Conservation (phyloP, 306 rosid genomes). For the Quercus aquifolioides region DNA sequence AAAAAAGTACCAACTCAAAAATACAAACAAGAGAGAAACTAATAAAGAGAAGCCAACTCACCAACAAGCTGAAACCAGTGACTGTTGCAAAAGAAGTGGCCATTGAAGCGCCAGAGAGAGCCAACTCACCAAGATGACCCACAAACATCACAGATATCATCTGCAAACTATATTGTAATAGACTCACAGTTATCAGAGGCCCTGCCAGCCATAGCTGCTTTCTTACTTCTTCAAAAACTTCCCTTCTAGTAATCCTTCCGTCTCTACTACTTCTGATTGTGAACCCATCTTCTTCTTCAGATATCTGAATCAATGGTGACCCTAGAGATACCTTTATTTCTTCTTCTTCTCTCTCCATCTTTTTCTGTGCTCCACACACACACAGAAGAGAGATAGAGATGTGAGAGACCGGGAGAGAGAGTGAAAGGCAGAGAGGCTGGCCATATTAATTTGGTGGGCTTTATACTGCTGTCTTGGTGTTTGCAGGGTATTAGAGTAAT, state of each 20-base stretch:
- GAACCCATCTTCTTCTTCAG: slow-evolving; percentile 25
- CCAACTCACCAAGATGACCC: slow-evolving; percentile 61
- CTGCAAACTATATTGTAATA: slow-evolving; percentile 49
- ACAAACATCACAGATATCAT: slow-evolving; percentile 74
- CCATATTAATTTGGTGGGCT: too few species aligned
- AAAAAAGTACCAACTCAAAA: neutral
- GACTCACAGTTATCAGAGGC: slow-evolving; percentile 46
- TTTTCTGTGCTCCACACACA: neutral
- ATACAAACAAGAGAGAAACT: neutral
- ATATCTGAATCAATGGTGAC: slow-evolving; percentile 39
- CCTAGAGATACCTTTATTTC: slow-evolving; percentile 14
- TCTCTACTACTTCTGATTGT: neutral
- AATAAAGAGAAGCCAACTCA: slow-evolving; percentile 22
- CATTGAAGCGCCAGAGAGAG: slow-evolving; percentile 72
- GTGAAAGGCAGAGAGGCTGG: too few species aligned
- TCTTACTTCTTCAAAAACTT: slow-evolving; percentile 47
- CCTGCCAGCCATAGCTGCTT: slow-evolving; percentile 90
- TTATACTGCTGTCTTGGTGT: too few species aligned
- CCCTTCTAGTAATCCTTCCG: slow-evolving; percentile 2
- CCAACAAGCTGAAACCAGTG: slow-evolving; percentile 74
- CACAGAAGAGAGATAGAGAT: neutral
- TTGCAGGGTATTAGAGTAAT: too few species aligned
- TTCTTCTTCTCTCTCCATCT: slow-evolving; percentile 44
- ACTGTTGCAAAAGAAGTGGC: slow-evolving; percentile 71
- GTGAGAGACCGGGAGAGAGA: neutral